phyloP scores from a whole-genome alignment of 192 early-diverging fungal genomes.

The Coemansia sp. region DNA sequence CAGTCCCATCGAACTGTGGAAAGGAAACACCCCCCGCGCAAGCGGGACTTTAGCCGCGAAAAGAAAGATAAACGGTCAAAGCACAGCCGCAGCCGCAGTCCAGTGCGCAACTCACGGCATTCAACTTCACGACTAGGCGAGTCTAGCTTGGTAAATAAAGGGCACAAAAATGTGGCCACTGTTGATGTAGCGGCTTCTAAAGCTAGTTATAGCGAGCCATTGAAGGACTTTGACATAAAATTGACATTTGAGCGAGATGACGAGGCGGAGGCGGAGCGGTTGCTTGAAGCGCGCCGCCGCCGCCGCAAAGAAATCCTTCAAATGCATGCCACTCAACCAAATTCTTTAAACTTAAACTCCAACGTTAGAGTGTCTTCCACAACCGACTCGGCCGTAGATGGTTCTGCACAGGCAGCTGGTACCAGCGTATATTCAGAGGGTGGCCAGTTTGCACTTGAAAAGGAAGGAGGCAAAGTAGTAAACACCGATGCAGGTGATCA shows the following conservation, averaged over 20 bases:
- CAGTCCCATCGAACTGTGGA: neutral
- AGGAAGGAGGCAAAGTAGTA: neutral
- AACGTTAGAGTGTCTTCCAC: constrained; percentile 23
- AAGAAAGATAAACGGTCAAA: neutral
- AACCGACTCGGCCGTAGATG: neutral
- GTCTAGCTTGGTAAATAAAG: constrained; percentile 28
- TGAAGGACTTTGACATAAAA: constrained; percentile 7
- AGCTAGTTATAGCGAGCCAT: neutral
- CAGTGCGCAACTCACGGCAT: neutral
- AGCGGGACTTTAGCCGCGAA: neutral
- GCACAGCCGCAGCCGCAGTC: constrained; percentile 23
- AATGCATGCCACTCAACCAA: constrained; percentile 60
- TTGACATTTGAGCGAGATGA: constrained; percentile 52
- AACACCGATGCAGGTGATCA: constrained; percentile 16
- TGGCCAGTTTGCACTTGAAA: constrained; percentile 30
- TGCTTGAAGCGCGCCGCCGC: constrained; percentile 84
- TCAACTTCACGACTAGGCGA: neutral
- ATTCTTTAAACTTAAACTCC: constrained; percentile 29
- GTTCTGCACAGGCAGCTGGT: neutral
- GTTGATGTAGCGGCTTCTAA: neutral
- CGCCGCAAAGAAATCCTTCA: constrained; percentile 73
- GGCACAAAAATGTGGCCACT: neutral
- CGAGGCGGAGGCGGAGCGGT: constrained; percentile 72
- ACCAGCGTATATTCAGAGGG: neutral
- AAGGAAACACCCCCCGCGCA: neutral